Conservation (phyloP, 2,329 filamentous ascomycete species). For the Aureobasidium sp. region DNA sequence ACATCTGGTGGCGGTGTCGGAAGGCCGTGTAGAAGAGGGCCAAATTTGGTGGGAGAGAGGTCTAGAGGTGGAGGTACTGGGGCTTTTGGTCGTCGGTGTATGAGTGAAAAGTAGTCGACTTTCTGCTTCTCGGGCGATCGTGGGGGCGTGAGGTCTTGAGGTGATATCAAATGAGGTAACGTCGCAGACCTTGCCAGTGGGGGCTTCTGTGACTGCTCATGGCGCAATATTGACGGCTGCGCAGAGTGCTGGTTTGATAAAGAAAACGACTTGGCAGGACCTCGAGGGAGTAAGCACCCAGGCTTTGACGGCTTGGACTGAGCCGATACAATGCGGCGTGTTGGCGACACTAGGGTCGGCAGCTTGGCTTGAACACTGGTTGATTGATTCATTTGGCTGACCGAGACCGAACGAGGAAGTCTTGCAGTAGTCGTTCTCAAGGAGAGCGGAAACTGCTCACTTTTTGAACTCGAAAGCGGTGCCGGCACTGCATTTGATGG, state of each 20-base stretch:
- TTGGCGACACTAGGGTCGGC: neutral
- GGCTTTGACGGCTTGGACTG: neutral
- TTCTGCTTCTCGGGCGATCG: neutral
- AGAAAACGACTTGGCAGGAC: neutral
- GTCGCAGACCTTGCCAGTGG: neutral
- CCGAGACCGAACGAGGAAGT: neutral
- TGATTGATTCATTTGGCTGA: neutral
- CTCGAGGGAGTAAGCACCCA: neutral
- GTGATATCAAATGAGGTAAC: neutral
- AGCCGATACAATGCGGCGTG: neutral
- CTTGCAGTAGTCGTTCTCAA: neutral
- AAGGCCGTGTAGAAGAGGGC: neutral
- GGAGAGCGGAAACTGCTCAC: neutral
- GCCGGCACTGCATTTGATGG: neutral
- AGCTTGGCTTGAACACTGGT: neutral
- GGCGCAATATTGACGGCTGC: neutral
- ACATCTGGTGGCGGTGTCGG: neutral
- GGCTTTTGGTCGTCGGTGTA: neutral
- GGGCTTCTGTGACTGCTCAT: too few species aligned
- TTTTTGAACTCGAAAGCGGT: neutral
- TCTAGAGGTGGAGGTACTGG: neutral
- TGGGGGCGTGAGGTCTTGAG: neutral
- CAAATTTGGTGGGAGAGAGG: neutral
- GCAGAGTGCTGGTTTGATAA: neutral
- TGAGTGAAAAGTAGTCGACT: neutral